phyloP scores from a whole-genome alignment of 768 basidiomycete genomes.

The Cystobasidium ongulense region DNA sequence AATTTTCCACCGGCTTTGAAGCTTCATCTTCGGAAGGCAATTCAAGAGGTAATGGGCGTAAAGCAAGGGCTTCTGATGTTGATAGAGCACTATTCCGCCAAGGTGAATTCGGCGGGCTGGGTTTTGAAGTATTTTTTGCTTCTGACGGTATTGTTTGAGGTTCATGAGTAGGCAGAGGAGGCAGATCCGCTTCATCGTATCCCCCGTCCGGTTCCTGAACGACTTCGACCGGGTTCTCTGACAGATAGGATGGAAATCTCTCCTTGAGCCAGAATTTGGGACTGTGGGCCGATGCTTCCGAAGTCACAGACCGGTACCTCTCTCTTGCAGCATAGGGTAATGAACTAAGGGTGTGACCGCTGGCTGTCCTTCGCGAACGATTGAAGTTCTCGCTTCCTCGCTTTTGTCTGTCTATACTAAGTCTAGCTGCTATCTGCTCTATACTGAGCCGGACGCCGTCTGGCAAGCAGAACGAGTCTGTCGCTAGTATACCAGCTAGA shows the following conservation, averaged over 20 bases:
- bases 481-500: constrained; percentile 20
- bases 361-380: background rate
- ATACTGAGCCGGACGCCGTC: constrained; percentile 5
- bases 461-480: constrained; percentile 25
- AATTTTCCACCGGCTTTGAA: background rate
- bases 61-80: background rate
- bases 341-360: background rate
- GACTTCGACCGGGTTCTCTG: background rate
- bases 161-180: background rate
- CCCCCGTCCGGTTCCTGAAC: background rate
- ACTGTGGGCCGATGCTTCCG: background rate
- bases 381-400: background rate
- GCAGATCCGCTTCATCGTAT: background rate
- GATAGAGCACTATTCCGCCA: background rate
- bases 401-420: background rate
- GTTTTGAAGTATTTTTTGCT: background rate
- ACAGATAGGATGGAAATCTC: background rate
- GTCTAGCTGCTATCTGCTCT: constrained; percentile 12
- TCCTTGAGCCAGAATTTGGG: background rate
- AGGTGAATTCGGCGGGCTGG: no score
- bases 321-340: no score
- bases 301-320: background rate
- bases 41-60: background rate
- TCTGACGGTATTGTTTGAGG: background rate
- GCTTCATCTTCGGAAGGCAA: background rate